Conservation (phyloP, 2,329 filamentous ascomycete genomes). For the Pyrenophora tritici-repentis region DNA sequence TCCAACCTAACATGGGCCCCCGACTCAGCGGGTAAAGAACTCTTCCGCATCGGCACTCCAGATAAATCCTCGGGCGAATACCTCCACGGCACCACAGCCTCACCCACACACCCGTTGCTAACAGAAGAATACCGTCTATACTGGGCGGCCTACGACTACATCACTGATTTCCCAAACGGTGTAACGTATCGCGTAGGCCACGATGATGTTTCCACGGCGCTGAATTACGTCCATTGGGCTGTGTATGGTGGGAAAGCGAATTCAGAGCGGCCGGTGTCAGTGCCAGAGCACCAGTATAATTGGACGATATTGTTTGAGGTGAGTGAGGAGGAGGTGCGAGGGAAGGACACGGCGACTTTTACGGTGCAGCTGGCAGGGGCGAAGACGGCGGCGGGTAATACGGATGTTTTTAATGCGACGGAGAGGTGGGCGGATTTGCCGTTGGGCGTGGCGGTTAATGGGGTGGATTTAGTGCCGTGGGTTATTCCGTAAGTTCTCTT, state of each 20-base stretch:
- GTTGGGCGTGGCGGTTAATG: conserved; percentile 57
- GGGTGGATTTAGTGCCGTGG: conserved; percentile 56
- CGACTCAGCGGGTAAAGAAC: conserved; percentile 62
- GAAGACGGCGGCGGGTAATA: conserved; percentile 67
- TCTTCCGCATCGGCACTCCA: conserved; percentile 67
- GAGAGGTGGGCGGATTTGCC: conserved; percentile 61
- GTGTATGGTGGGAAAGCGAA: conserved; percentile 64
- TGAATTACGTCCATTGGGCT: conserved; percentile 71
- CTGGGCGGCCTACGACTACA: conserved; percentile 65
- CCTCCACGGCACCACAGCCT: conserved; percentile 61
- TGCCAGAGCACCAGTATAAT: conserved; percentile 42
- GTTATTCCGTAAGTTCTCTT: conserved; percentile 55
- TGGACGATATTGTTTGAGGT: conserved; percentile 32
- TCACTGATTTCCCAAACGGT: conserved; percentile 63
- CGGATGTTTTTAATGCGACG: conserved; percentile 60
- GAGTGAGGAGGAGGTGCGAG: conserved; percentile 44
- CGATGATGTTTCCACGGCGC: conserved; percentile 51
- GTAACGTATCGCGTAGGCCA: conserved; percentile 62
- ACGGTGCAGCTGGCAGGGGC: conserved; percentile 67
- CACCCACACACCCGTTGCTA: conserved; percentile 52
- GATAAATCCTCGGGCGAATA: conserved; percentile 67
- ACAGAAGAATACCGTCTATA: conserved; percentile 66
- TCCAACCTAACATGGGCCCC: conserved; percentile 54
- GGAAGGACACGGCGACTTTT: conserved; percentile 57
- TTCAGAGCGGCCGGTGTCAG: conserved; percentile 49